Evolutionary conservation across 306 rosid species (phyloP).

Genomic region (Biancaea sappan): DNA sequence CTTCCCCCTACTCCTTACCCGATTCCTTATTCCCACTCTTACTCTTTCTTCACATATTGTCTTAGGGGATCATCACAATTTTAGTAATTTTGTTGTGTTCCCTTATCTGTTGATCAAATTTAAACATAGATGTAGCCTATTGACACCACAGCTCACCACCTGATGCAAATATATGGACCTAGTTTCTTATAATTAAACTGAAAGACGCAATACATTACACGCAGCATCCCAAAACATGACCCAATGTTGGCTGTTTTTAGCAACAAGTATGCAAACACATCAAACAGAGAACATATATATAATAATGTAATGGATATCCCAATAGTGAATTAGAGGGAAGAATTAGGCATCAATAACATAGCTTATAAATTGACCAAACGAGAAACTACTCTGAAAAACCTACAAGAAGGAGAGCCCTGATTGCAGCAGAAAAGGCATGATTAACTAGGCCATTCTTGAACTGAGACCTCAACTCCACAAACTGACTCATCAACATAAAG

Average conservation of each 20-base stretch:
- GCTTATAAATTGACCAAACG: constrained; percentile 36
- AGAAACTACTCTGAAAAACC: constrained; percentile 44
- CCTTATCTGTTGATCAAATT: not conserved
- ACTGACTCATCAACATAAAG: constrained; percentile 75
- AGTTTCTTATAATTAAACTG: not conserved
- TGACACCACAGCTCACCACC: not conserved
- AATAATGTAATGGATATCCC: not conserved
- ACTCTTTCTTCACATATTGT: no score
- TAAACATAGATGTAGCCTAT: not conserved
- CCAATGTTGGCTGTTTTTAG: not conserved
- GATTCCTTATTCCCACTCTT: no score
- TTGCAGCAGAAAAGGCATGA: constrained; percentile 98
- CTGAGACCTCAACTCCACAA: constrained; percentile 89
- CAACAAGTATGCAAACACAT: not conserved
- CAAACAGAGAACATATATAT: not conserved
- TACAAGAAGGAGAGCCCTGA: constrained; percentile 92
- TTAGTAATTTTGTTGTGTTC: not conserved
- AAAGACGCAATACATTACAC: not conserved
- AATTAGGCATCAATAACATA: constrained; percentile 25
- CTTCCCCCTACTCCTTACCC: no score
- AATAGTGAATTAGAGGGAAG: not conserved
- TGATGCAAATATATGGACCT: constrained; percentile 9
- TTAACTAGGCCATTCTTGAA: constrained; percentile 92
- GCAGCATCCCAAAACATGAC: not conserved
- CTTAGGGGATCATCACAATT: not conserved